Percentiles rank a stretch among this genome's conserved stretches.
Conservation (phyloP, 2,329 filamentous ascomycete genomes). For the Hypocreales sp. region DNA sequence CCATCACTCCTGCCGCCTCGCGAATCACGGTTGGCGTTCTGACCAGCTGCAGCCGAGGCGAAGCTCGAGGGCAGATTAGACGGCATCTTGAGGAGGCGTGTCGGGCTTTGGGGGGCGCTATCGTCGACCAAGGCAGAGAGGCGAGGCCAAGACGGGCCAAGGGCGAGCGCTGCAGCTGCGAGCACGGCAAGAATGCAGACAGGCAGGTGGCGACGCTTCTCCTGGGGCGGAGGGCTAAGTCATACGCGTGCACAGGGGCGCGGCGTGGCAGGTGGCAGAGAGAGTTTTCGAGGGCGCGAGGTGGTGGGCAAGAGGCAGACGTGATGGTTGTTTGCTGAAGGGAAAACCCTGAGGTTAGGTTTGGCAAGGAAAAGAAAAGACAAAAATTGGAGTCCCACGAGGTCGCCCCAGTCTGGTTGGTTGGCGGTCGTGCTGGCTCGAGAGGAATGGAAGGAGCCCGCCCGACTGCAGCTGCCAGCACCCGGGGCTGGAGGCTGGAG, state of each 20-base stretch:
- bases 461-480: no score
- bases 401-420: conserved; percentile 5
- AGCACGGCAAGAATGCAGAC: no score
- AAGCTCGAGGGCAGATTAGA: conserved; percentile 70
- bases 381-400: conserved; percentile 15
- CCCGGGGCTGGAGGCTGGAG: no score
- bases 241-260: no score
- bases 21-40: conserved; percentile 45
- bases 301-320: conserved; percentile 5
- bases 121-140: no score
- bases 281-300: no score
- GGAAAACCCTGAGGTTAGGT: conserved; percentile 19
- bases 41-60: conserved; percentile 68
- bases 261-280: no score
- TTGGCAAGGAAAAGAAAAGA: conserved; percentile 8
- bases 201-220: no score
- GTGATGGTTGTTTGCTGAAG: conserved; percentile 5
- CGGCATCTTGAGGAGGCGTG: conserved; percentile 35
- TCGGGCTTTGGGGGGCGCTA: neutral
- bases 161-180: conserved; percentile 2
- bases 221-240: no score
- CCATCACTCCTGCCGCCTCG: conserved; percentile 43
- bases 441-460: no score
- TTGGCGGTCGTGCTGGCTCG: no score
- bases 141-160: no score